A percentile compares a stretch with the other conserved stretches of the same genome.
Evolutionary conservation across 495 filamentous ascomycete genomes (phyloP).

Genomic region (Neurospora sp.): DNA sequence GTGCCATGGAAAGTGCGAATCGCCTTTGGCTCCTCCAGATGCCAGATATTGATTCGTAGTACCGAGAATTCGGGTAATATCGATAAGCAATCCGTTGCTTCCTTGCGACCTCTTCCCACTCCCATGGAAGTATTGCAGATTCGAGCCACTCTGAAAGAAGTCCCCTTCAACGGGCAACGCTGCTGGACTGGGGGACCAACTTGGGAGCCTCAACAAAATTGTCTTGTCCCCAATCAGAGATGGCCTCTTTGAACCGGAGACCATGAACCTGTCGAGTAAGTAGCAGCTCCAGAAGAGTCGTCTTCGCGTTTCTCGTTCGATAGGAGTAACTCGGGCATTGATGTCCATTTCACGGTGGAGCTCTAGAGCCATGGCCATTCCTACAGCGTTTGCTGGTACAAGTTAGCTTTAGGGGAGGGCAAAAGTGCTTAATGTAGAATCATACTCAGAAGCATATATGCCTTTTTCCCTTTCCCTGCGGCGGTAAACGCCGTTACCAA

Average conservation of each 20-base stretch:
- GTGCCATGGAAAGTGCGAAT: constrained; percentile 86
- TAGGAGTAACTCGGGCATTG: constrained; percentile 42
- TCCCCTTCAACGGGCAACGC: constrained; percentile 58
- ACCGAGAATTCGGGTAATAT: constrained; percentile 71
- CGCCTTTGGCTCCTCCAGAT: constrained; percentile 75
- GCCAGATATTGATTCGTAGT: constrained; percentile 78
- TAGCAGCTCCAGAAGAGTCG: constrained; percentile 80
- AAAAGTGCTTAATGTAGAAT: background rate
- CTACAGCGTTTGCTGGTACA: constrained; percentile 57
- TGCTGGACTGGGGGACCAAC: constrained; percentile 48
- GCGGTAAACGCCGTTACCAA: constrained; percentile 66
- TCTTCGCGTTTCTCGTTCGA: constrained; percentile 63
- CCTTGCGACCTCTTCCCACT: constrained; percentile 58
- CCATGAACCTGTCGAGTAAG: constrained; percentile 68
- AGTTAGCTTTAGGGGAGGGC: background rate
- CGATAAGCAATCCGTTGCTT: constrained; percentile 64
- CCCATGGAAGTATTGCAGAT: constrained; percentile 56
- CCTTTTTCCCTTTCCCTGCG: constrained; percentile 69
- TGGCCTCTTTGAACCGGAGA: constrained; percentile 68
- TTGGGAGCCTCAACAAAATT: constrained; percentile 61
- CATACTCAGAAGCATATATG: constrained; percentile 75
- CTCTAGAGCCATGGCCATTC: constrained; percentile 71
- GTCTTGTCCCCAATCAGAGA: constrained; percentile 66
- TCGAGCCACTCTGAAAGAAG: constrained; percentile 64
- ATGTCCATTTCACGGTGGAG: constrained; percentile 60